phyloP scores from a whole-genome alignment of 2,329 filamentous ascomycete genomes.

The Cercospora sesami region DNA sequence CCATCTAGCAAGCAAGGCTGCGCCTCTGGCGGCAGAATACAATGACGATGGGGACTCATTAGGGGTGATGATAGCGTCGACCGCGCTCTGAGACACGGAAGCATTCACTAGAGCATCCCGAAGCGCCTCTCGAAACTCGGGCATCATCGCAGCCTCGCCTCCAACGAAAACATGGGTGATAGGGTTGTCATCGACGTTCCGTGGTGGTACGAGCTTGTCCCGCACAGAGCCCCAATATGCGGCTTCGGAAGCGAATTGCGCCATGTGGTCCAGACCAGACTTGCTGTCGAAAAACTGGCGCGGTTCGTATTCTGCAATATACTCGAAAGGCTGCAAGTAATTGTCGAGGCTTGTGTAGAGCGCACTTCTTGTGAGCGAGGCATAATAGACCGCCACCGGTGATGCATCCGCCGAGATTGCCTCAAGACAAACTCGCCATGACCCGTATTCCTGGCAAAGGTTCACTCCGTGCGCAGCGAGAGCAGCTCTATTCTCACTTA shows the following conservation, averaged over 20 bases:
- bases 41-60: not conserved
- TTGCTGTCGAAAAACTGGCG: not conserved
- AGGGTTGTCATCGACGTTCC: not conserved
- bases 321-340: conserved; percentile 1
- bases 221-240: not conserved
- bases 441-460: not conserved
- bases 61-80: not conserved
- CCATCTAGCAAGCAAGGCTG: conserved; percentile 3
- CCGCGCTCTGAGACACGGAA: not conserved
- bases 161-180: conserved; percentile 1
- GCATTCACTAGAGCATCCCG: not conserved
- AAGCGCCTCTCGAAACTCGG: not conserved
- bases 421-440: not conserved
- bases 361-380: not conserved
- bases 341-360: not conserved
- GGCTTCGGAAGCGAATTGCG: not conserved
- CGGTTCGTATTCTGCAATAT: not conserved
- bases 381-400: not conserved
- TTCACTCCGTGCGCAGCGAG: not conserved
- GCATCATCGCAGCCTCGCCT: not conserved
- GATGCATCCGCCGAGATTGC: not conserved
- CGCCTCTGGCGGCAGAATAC: not conserved
- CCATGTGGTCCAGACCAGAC: not conserved
- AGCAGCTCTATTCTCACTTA: not conserved
- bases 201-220: not conserved